Evolutionary conservation across 805 yeast genomes (phyloP).

Genomic region (Pichia californica): DNA sequence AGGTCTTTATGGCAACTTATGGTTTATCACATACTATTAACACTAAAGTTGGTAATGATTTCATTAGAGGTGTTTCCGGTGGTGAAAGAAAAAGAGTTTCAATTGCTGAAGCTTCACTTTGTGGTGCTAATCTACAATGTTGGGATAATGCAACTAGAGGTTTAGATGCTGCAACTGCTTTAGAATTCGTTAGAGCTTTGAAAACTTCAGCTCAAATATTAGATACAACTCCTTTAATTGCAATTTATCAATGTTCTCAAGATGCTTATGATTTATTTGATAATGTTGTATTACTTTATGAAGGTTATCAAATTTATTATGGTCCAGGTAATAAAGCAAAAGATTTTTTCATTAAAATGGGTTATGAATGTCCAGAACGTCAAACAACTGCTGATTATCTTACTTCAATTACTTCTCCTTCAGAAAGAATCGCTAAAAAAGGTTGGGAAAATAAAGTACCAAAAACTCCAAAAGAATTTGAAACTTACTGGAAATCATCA

Average conservation of each 20-base stretch:
- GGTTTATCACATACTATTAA: constrained; percentile 43
- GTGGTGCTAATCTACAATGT: constrained; percentile 40
- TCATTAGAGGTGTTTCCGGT: constrained; percentile 59
- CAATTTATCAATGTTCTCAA: constrained; percentile 42
- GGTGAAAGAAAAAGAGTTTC: constrained; percentile 64
- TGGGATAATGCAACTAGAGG: constrained; percentile 72
- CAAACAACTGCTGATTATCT: constrained; percentile 65
- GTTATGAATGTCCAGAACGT: constrained; percentile 54
- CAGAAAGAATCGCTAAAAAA: constrained; percentile 48
- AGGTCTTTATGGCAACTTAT: constrained; percentile 29
- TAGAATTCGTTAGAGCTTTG: constrained; percentile 55
- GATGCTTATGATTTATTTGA: constrained; percentile 56
- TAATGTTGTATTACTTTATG: constrained; percentile 50
- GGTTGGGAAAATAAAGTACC: constrained; percentile 42
- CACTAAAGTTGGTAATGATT: constrained; percentile 59
- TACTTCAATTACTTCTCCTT: constrained; percentile 64
- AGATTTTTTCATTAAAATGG: constrained; percentile 52
- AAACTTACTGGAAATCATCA: constrained; percentile 52
- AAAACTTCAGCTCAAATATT: constrained; percentile 49
- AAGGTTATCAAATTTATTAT: constrained; percentile 55
- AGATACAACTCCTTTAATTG: constrained; percentile 2
- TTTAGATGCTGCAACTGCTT: constrained; percentile 15
- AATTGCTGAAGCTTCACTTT: constrained; percentile 46
- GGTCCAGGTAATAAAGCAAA: constrained; percentile 50
- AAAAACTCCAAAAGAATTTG: constrained; percentile 49